Evolutionary conservation across 306 rosid genomes (phyloP), one percentile per base, ranked within the genome.

Genomic region (Macrotyloma uniflorum): DNA sequence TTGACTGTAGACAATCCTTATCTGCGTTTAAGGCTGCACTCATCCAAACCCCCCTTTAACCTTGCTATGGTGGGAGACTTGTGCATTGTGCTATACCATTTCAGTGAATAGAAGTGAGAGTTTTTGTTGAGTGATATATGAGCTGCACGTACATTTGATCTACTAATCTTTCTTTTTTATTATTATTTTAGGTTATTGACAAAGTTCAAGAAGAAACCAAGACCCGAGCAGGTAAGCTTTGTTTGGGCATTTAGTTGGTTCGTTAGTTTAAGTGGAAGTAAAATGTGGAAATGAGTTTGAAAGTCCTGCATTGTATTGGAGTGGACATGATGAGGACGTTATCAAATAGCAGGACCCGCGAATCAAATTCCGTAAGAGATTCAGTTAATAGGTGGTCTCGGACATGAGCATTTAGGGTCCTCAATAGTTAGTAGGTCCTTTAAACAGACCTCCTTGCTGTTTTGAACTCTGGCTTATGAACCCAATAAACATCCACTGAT

Each of bases 191-290:
- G 99, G 98, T 95, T 51, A 95, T 95, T 59, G 99, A 95, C 82
- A 95, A 95, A 78, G 99, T 95, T 70, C 98, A 95, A 85, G 99
- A 93, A 89, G 98, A 95, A 87, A 87, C 96, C 79, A 95, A 95
- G 95, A 95, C 89, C 76, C 96, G 97, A 13, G 43, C 93, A 79
- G 99, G 99, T 95, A 86, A 58, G 16, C 53, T 67, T 68, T 72
- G 15, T 71, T 49, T 28, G 61, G 62, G 57, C 67, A 51, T 85
- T 18, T 59, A 15, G 67, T 47, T 76, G 77, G 16, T 79, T 10
- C 2, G 28, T 36, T 1, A 18, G 9, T 55, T 67, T 46, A 22
- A 20, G 35, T 59, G 4, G 36, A 23, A 30, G 57, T 73, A 33
- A 26, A 18, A 36, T n/a, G 32, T 61, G 61, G 36, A 43, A 59